Base-by-base conservation (phyloP, 768 basidiomycete species). In the Phaffia tasmanica region DNA sequence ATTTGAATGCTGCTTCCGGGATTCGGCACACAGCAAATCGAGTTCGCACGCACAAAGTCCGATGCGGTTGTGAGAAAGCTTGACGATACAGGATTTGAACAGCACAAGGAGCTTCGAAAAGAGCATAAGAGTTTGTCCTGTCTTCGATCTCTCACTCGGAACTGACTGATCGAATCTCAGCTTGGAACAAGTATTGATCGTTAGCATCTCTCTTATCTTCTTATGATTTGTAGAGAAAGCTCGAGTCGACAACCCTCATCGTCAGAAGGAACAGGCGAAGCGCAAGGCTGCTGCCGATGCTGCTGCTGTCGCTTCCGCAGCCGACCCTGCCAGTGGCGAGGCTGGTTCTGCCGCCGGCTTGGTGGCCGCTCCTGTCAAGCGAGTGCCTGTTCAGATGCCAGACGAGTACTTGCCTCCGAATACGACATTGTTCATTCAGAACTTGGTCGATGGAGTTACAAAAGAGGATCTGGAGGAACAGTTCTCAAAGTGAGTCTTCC, bases 331-430 rank as follows among this genome's bases (percentile, higher is more conserved):
- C 35, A 42, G 35, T 42, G 53, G n/a, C 19, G 53, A 27, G 1
- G 42, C 47, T 18, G 59, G 54, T 14, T 27, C 66, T 6, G 55
- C 32, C 9, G 57, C 29, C 30, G 27, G 58, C 59, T 48, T 62
- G 57, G 51, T 42, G 54, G 48, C 27, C 72, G 16, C 63, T 62
- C 5, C 72, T 72, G 67, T 72, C 73, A 27, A 84, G 85, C 71
- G 53, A 23, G 53, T 27, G 30, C 47, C 62, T 19, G 87, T 95
- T 68, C 89, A 93, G 76, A 95, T 98, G 91, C 93, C 94, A 50
- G 95, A 99, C 85, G 95, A 99, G 77, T 98, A 97, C 77, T 83
- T 99, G 8, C 95, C 95, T 1, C 94, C 95, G 49, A 99, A 99
- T 86, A 92, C 93, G 77, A 94, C 98, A 77, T 82, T 99, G 61